Percentiles rank a stretch among this genome's conserved stretches.
Evolutionary conservation across 495 filamentous ascomycete genomes (phyloP).

Genomic region (Parathielavia hyrcaniae): DNA sequence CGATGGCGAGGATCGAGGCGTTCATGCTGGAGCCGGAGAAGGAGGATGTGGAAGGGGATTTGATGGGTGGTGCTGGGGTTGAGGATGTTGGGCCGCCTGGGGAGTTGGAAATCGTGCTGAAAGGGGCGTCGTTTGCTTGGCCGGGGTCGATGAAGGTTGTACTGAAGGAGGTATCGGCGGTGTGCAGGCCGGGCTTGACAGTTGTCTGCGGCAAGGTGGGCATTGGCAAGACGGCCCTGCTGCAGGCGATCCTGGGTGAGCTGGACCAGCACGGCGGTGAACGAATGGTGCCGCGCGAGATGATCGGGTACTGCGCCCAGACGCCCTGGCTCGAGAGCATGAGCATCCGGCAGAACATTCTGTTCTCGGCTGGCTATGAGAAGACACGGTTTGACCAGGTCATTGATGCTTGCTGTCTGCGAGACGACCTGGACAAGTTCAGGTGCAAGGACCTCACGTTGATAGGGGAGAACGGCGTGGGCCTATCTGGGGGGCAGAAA

Average conservation of each 20-base stretch:
- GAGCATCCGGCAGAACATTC: slow-evolving; percentile 79
- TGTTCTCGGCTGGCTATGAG: slow-evolving; percentile 69
- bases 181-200: slow-evolving; percentile 59
- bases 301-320: slow-evolving; percentile 76
- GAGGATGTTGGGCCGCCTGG: slow-evolving; percentile 7
- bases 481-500: slow-evolving; percentile 91
- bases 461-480: slow-evolving; percentile 94
- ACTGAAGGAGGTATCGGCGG: slow-evolving; percentile 55
- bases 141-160: slow-evolving; percentile 57
- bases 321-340: slow-evolving; percentile 89
- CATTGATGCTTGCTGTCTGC: slow-evolving; percentile 84
- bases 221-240: slow-evolving; percentile 70
- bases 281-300: slow-evolving; percentile 54
- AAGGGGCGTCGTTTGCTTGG: slow-evolving; percentile 69
- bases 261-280: slow-evolving; percentile 60
- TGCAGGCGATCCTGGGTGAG: slow-evolving; percentile 74
- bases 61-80: slow-evolving; percentile 14
- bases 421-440: slow-evolving; percentile 79
- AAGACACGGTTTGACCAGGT: slow-evolving; percentile 80
- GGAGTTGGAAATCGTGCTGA: slow-evolving; percentile 44
- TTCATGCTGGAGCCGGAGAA: slow-evolving; percentile 84
- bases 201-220: slow-evolving; percentile 63
- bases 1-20: slow-evolving; percentile 68
- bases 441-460: slow-evolving; percentile 91
- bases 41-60: slow-evolving; percentile 39